Conservation (phyloP, 495 filamentous ascomycete species). For the Cudoniella acicularis region DNA sequence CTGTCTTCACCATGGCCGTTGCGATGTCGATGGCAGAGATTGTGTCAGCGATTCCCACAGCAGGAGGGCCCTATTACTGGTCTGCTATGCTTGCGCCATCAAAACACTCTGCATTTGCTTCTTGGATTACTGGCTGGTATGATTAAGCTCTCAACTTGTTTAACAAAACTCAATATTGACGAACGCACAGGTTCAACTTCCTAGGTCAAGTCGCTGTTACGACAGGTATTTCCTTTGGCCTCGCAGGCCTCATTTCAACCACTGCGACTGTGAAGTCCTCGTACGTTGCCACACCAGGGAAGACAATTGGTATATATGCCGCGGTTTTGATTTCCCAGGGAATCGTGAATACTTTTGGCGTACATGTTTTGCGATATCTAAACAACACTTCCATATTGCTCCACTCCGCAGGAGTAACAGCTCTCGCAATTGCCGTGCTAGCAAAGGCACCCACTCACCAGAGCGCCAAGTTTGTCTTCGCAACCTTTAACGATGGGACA, state of each 20-base stretch:
- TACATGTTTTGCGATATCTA: conserved; percentile 51
- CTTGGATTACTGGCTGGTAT: conserved; percentile 63
- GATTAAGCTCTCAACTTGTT: background rate
- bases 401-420: conserved; percentile 53
- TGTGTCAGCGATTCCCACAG: conserved; percentile 60
- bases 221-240: conserved; percentile 64
- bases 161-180: background rate
- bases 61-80: conserved; percentile 66
- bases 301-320: conserved; percentile 62
- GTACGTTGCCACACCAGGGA: conserved; percentile 45
- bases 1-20: conserved; percentile 55
- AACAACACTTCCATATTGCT: conserved; percentile 61
- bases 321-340: conserved; percentile 54
- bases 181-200: conserved; percentile 42
- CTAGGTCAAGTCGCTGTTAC: conserved; percentile 64
- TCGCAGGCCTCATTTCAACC: conserved; percentile 55
- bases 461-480: conserved; percentile 56
- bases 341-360: conserved; percentile 58
- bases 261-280: conserved; percentile 52
- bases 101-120: conserved; percentile 52
- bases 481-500: conserved; percentile 54
- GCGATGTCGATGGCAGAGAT: conserved; percentile 64
- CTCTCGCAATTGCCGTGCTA: conserved; percentile 55
- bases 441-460: conserved; percentile 61
- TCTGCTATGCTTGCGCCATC: conserved; percentile 56